Base-by-base conservation (phyloP, 805 yeast genomes). In the Pichia insulana region DNA sequence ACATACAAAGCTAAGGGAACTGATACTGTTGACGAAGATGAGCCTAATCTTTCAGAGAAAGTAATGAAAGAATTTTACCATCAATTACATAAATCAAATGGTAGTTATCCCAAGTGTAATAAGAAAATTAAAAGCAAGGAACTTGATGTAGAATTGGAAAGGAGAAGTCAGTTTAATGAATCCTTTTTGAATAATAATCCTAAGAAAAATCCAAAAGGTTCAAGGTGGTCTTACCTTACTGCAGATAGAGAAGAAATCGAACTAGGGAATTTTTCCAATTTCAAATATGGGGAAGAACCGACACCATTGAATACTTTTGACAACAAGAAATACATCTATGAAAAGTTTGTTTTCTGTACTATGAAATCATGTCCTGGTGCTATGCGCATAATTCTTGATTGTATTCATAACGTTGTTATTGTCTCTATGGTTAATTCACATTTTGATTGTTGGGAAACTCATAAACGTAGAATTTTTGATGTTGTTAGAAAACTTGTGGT, bases 401-500 rank as follows among this genome's bases (percentile, higher is more conserved):
- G 44, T 11, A 26, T 40, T 31, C 44, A 47, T 33, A 32, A 44
- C 22, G 27, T 44, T n/a, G 42, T 47, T 13, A 26, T 41, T 9
- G 31, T 47, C 1, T 33, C 42, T 13, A 28, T 18, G 19, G 27
- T 40, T 3, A 35, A 35, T 31, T 19, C 36, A 7, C 50, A 47
- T 37, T 40, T 15, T 17, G 37, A 37, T 9, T 47, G 50, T 35
- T 12, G 5, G 10, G 50, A 47, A 17, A 20, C 37, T 25, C 46
- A 44, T 10, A 42, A 31, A 30, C 36, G 44, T 9, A 34, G 34
- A 18, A 26, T 47, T 28, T 47, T 37, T 11, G 50, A 47, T 25
- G 38, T 44, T 10, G 41, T 42, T n/a, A 40, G 41, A 28, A 47
- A 47, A 22, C 38, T 37, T 15, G 34, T 47, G 28, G 43, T 42